Evolutionary conservation across 495 filamentous ascomycete genomes (phyloP).

Genomic region (Podospora fimiseda): DNA sequence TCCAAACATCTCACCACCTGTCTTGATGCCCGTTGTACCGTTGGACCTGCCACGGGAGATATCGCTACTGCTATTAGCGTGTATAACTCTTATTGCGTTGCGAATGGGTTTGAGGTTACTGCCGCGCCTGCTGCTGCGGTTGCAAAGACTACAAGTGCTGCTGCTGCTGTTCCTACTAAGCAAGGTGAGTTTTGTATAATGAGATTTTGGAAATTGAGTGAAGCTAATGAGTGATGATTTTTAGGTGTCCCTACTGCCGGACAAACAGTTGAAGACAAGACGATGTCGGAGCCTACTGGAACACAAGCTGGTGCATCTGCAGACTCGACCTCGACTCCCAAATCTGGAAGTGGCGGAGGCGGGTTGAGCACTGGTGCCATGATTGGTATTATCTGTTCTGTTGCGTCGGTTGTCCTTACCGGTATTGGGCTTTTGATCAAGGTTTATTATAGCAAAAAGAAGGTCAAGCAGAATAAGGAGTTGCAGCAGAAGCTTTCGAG

Average conservation of each 20-base stretch:
- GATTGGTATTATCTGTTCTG: slow-evolving; percentile 5
- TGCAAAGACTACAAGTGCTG: not conserved
- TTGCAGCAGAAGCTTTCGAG: not conserved
- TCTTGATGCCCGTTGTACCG: slow-evolving; percentile 1
- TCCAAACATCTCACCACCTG: slow-evolving; percentile 9
- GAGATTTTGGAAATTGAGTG: not conserved
- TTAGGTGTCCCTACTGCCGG: too few relatives aligned
- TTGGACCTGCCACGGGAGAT: slow-evolving; percentile 5
- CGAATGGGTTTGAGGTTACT: slow-evolving; percentile 10
- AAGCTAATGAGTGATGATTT: too few relatives aligned
- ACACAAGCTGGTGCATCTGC: too few relatives aligned
- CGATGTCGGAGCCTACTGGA: too few relatives aligned
- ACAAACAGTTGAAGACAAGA: too few relatives aligned
- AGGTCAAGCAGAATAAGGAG: not conserved
- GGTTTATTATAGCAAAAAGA: slow-evolving; percentile 7
- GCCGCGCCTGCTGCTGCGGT: slow-evolving; percentile 2
- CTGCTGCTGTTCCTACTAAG: not conserved
- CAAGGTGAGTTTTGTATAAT: not conserved
- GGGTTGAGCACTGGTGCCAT: slow-evolving; percentile 9
- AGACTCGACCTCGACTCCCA: too few relatives aligned
- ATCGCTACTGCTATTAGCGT: slow-evolving; percentile 4
- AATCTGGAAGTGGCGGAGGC: not conserved
- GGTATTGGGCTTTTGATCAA: slow-evolving; percentile 3
- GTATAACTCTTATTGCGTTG: slow-evolving; percentile 11
- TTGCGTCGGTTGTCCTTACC: slow-evolving; percentile 1